Base-by-base conservation (phyloP, 306 rosid genomes). In the Mimosa pudica region DNA sequence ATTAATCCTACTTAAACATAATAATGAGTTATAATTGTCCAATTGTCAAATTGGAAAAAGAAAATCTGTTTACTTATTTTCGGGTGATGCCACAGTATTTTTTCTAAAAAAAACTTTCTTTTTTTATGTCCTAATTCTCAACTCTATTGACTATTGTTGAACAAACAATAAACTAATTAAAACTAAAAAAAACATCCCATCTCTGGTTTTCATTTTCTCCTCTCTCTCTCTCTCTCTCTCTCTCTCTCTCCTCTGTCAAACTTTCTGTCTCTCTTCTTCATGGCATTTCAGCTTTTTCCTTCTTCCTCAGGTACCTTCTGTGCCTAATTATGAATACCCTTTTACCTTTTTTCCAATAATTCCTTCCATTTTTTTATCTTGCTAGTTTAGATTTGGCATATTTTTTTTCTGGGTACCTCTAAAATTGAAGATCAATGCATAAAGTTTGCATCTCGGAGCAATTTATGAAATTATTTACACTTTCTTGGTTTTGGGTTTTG, bases 221-320 rank as follows among this genome's bases (percentile, higher is more conserved):
- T n/a, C 71, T 82, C 72, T 84, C 89, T 87, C 87, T 70, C 81
- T 87, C 73, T 73, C 85, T 79, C 75, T 38, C 42, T 38, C 42
- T 38, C 42, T 38, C 86, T 68, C 73, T 70, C 32, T 44, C 80
- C 10, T 8, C 78, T n/a, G 60, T 75, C 45, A 67, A 62, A 32
- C 73, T 60, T n/a, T 62, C 80, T 75, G 64, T 77, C 57, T 48
- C 77, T 84, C 71, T 60, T 0, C 61, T 54, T 80, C 64, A 82
- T 82, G 85, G 74, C 87, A 79, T 83, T 83, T 78, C 74, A 16
- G 55, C 60, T 77, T 79, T 77, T 75, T 79, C 70, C 71, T 71
- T 54, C 76, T 81, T 73, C 85, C 51, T 48, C 79, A 66, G 90
- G 94, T 89, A 64, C 76, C 51, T 62, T 87, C 83, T 81, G 78